Conservation (phyloP, 2,329 filamentous ascomycete species). For the Cercospora sp. region DNA sequence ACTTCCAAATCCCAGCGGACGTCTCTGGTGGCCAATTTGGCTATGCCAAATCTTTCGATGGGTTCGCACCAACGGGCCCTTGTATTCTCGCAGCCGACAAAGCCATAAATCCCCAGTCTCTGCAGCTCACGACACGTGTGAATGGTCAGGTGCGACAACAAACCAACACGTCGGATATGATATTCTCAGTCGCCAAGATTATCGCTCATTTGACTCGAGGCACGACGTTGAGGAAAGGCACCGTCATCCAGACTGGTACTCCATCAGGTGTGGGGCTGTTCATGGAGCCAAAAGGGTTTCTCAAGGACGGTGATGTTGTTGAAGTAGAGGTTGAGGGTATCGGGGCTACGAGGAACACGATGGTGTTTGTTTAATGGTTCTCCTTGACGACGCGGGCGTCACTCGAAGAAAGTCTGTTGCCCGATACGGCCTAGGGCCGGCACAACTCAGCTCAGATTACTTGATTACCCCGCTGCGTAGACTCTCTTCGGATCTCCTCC, state of each 20-base stretch:
- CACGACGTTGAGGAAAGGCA: conserved; percentile 34
- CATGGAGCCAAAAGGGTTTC: conserved; percentile 37
- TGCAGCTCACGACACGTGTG: conserved; percentile 46
- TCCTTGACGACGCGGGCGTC: too few relatives aligned
- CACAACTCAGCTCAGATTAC: too few relatives aligned
- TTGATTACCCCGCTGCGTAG: too few relatives aligned
- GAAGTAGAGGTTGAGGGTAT: conserved; percentile 18
- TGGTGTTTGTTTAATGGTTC: conserved; percentile 10
- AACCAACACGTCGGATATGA: conserved; percentile 39
- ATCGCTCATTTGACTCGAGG: conserved; percentile 43
- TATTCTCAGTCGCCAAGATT: conserved; percentile 16
- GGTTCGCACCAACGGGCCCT: conserved; percentile 56
- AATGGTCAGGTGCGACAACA: conserved; percentile 49
- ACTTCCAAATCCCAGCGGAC: conserved; percentile 53
- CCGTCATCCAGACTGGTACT: conserved; percentile 52
- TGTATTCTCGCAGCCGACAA: conserved; percentile 46
- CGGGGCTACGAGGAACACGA: conserved; percentile 16
- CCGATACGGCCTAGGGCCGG: too few relatives aligned
- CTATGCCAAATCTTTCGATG: conserved; percentile 60
- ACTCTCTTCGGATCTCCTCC: too few relatives aligned
- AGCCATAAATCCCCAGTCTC: conserved; percentile 33
- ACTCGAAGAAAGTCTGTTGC: too few relatives aligned
- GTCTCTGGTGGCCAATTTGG: conserved; percentile 56
- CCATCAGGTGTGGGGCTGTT: conserved; percentile 37
- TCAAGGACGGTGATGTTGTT: conserved; percentile 29